These are phyloP conservation scores for Pneumocystis wakefieldiae DNA, from an alignment of 1,139 yeast species.

Conservation along the genomic window DNA sequence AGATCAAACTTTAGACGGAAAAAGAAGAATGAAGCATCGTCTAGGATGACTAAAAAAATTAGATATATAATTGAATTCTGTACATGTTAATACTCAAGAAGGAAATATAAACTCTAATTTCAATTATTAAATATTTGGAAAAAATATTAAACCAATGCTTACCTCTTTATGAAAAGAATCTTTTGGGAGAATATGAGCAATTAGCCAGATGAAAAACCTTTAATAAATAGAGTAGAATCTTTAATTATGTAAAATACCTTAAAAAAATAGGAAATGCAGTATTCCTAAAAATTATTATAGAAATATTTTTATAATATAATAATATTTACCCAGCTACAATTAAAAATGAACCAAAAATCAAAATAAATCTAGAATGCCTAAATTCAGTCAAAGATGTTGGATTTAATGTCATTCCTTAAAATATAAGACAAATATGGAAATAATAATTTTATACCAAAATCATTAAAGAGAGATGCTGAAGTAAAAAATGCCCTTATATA, in stretches of 20 bases:
- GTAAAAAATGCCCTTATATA: slow-evolving; percentile 61
- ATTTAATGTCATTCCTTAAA: not conserved
- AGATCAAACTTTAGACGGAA: slow-evolving; percentile 46
- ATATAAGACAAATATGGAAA: slow-evolving; percentile 32
- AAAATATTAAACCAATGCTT: not conserved
- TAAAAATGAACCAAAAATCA: slow-evolving; percentile 9
- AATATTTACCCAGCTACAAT: slow-evolving; percentile 9
- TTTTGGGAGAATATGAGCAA: slow-evolving; percentile 3
- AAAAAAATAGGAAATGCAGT: slow-evolving; percentile 13
- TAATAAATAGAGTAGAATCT: not conserved
- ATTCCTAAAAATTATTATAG: slow-evolving; percentile 6
- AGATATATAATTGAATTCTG: slow-evolving; percentile 22
- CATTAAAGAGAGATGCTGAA: slow-evolving; percentile 62
- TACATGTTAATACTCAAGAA: slow-evolving; percentile 1
- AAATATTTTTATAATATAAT: not conserved
- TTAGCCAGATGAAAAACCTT: not conserved
- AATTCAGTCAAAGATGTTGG: slow-evolving; percentile 11
- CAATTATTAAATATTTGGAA: not conserved
- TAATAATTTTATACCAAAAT: slow-evolving; percentile 43
- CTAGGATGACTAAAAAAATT: slow-evolving; percentile 68
- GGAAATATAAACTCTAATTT: not conserved
- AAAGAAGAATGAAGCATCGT: slow-evolving; percentile 81
- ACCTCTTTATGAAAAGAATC: slow-evolving; percentile 7
- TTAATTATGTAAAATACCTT: not conserved
- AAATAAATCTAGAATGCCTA: slow-evolving; percentile 8